Base-by-base conservation (phyloP, 306 rosid genomes). In the Sesbania bispinosa region DNA sequence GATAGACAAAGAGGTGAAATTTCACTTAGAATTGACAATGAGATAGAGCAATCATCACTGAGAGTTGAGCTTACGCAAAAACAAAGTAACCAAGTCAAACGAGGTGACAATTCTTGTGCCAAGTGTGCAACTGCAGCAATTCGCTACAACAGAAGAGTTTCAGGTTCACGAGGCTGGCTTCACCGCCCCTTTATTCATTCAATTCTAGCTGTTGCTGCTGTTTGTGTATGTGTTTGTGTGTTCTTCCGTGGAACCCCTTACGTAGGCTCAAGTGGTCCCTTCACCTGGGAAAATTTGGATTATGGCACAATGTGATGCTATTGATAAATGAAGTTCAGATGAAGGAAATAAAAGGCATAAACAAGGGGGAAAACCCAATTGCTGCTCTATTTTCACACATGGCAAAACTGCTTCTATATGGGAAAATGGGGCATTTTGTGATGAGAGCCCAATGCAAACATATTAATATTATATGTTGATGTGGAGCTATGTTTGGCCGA, bases 161-260 rank as follows among this genome's bases (percentile, higher is more conserved):
- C 89, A 19, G 90, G 85, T 48, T 79, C 98, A 16, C 85, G 69
- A 46, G 82, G 92, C n/a, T 69, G 85, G 65, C 86, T 87, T 75
- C 89, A 82, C 73, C 85, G 93, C 1, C 88, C 96, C 10, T 88
- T 81, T 53, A 80, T 92, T 81, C 93, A 86, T 81, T 90, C 96
- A 8, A 81, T 93, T 84, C 89, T 93, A 61, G 96, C 90, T 26
- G 80, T 93, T 74, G 96, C 93, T 42, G 98, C 98, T 6, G 98
- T 93, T 20, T 93, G 97, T 54, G 97, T 88, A 1, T 93, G 97
- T 63, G 98, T 93, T n/a, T 90, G 96, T 80, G 62, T 93, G 65
- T 87, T 93, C 81, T 84, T 87, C 68, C 89, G 96, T 21, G 93
- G 97, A 19, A 72, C 78, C 57, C 96, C 98, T 1, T 85, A 32